Conservation (phyloP, 345 rosid genomes). For the Erucastrum elatum region DNA sequence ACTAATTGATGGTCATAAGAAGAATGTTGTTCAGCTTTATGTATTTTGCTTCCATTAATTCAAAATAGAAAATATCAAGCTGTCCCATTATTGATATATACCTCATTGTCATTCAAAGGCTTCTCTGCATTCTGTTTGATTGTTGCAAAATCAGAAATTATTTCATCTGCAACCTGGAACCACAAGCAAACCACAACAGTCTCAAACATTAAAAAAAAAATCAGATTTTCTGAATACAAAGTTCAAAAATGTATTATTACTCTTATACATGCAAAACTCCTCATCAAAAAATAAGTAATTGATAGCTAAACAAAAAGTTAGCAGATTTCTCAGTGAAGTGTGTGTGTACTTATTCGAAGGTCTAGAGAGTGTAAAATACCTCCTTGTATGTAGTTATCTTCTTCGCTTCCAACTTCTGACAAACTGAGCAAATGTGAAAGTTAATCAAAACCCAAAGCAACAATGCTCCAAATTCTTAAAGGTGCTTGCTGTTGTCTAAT, state of each 20-base stretch:
- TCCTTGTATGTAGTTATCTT: conserved; percentile 49
- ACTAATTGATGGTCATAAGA: conserved; percentile 30
- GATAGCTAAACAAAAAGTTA: not conserved
- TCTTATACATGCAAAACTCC: not conserved
- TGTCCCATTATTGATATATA: conserved; percentile 2
- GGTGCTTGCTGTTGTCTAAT: too few relatives aligned
- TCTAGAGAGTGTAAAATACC: conserved; percentile 31
- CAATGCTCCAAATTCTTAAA: too few relatives aligned
- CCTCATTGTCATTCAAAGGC: conserved; percentile 49
- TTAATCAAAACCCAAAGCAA: not conserved
- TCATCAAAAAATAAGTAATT: not conserved
- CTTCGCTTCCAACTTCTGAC: conserved; percentile 53
- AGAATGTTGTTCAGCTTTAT: not conserved
- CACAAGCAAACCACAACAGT: conserved; percentile 23
- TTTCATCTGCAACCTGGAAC: conserved; percentile 48
- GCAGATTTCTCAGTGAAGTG: not conserved
- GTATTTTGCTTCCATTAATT: not conserved
- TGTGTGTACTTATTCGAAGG: not conserved
- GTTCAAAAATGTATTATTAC: not conserved
- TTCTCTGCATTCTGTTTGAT: conserved; percentile 28
- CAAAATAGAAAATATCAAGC: not conserved
- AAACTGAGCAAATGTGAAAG: conserved; percentile 34
- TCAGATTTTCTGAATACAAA: not conserved
- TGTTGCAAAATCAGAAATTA: conserved; percentile 43
- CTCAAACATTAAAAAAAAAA: not conserved